phyloP scores from a whole-genome alignment of 257 asterid genomes.

The Ophiorrhiza pumila region DNA sequence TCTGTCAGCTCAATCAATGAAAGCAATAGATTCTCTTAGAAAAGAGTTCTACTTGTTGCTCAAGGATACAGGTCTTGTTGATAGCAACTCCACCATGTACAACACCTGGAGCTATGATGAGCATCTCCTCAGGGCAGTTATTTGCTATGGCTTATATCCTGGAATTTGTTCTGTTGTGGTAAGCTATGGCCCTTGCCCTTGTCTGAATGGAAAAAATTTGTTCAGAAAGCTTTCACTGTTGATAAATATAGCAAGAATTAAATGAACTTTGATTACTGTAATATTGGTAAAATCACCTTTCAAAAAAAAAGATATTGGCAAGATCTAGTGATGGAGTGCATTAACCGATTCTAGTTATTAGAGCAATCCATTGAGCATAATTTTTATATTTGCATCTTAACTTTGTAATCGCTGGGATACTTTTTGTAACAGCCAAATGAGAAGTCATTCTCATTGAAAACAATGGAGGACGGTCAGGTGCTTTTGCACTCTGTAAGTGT shows the following conservation, averaged over 20 bases:
- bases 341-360: background rate
- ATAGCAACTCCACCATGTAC: conserved; percentile 61
- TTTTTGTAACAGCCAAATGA: conserved; percentile 71
- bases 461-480: conserved; percentile 96
- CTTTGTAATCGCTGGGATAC: conserved; percentile 8
- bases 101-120: conserved; percentile 85
- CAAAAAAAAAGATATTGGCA: too few species aligned
- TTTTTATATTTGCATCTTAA: background rate
- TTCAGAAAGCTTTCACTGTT: background rate
- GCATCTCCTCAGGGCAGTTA: conserved; percentile 74
- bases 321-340: background rate
- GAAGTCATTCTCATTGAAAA: conserved; percentile 79
- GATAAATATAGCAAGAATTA: background rate
- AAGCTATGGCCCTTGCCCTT: conserved; percentile 24
- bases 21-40: conserved; percentile 87
- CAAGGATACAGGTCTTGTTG: conserved; percentile 82
- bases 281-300: background rate
- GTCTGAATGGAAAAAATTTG: background rate
- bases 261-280: background rate
- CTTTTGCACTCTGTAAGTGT: conserved; percentile 69
- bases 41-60: conserved; percentile 76
- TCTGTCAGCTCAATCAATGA: conserved; percentile 83
- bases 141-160: conserved; percentile 89
- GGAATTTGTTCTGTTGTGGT: conserved; percentile 95
- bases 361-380: background rate